Percentiles rank a stretch among this genome's conserved stretches.
These are phyloP conservation scores for Elongisporangium anandrum DNA, from an alignment of 352 stramenopile species.

Conservation along the genomic window DNA sequence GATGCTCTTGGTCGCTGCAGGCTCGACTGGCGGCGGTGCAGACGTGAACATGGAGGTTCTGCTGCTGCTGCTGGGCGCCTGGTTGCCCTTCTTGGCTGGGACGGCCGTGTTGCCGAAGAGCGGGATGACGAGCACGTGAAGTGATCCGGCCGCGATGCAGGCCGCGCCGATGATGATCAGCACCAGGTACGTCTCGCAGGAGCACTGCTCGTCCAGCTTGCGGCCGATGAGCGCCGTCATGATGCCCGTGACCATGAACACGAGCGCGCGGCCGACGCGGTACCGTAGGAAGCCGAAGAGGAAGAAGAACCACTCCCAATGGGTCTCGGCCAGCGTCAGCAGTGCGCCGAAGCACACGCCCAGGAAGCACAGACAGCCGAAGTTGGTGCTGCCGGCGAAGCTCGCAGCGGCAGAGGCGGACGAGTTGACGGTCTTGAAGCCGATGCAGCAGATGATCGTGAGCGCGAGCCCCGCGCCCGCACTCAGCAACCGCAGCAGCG, in stretches of 20 bases:
- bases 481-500: conserved; percentile 33
- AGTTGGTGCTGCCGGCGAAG: conserved; percentile 48
- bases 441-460: conserved; percentile 38
- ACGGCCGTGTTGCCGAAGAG: conserved; percentile 33
- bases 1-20: conserved; percentile 2
- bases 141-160: conserved; percentile 32
- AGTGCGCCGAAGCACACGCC: conserved; percentile 58
- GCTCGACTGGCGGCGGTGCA: background rate
- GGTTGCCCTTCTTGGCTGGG: background rate
- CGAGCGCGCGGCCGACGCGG: conserved; percentile 44
- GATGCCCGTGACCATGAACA: conserved; percentile 56
- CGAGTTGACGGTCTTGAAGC: conserved; percentile 41
- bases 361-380: conserved; percentile 73
- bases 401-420: conserved; percentile 11
- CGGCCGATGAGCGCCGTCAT: conserved; percentile 62
- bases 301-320: conserved; percentile 69
- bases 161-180: conserved; percentile 50
- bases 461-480: conserved; percentile 25
- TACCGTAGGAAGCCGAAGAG: conserved; percentile 82
- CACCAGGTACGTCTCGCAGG: conserved; percentile 41
- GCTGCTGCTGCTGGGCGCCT: background rate
- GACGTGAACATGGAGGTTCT: background rate
- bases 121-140: conserved; percentile 48
- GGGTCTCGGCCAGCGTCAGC: conserved; percentile 51
- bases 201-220: conserved; percentile 44